phyloP scores from a whole-genome alignment of 768 basidiomycete genomes.

The Lepiota venenata region DNA sequence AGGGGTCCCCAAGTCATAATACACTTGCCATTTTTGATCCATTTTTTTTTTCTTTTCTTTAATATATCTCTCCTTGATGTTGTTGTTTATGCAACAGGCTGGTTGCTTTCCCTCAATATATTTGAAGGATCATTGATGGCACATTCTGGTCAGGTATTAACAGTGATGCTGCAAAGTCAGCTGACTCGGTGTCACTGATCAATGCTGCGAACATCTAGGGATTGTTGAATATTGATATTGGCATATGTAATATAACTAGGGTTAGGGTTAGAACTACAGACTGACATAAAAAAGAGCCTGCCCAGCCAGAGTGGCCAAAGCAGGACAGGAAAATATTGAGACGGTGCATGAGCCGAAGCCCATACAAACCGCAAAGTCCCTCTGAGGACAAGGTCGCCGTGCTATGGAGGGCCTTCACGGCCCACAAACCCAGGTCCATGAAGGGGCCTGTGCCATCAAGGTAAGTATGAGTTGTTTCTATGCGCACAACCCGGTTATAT shows the following conservation, averaged over 20 bases:
- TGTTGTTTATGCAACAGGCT: too few relatives aligned
- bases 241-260: slow-evolving; percentile 18
- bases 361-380: slow-evolving; percentile 58
- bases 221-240: too few relatives aligned
- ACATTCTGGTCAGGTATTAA: too few relatives aligned
- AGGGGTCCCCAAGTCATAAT: too few relatives aligned
- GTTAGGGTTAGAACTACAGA: slow-evolving; percentile 43
- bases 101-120: too few relatives aligned
- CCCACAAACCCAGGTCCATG: slow-evolving; percentile 54
- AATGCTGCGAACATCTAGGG: too few relatives aligned
- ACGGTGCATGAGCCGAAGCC: slow-evolving; percentile 75
- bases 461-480: slow-evolving; percentile 46
- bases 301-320: slow-evolving; percentile 63
- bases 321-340: slow-evolving; percentile 78
- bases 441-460: slow-evolving; percentile 62
- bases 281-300: slow-evolving; percentile 38
- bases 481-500: slow-evolving; percentile 22
- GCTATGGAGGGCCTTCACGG: slow-evolving; percentile 57
- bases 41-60: too few relatives aligned
- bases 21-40: too few relatives aligned
- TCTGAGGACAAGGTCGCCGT: slow-evolving; percentile 73
- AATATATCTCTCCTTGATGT: too few relatives aligned
- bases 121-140: too few relatives aligned
- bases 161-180: too few relatives aligned
- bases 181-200: too few relatives aligned